Conservation (phyloP, 257 asterid species). For the Cynanchum wilfordii region DNA sequence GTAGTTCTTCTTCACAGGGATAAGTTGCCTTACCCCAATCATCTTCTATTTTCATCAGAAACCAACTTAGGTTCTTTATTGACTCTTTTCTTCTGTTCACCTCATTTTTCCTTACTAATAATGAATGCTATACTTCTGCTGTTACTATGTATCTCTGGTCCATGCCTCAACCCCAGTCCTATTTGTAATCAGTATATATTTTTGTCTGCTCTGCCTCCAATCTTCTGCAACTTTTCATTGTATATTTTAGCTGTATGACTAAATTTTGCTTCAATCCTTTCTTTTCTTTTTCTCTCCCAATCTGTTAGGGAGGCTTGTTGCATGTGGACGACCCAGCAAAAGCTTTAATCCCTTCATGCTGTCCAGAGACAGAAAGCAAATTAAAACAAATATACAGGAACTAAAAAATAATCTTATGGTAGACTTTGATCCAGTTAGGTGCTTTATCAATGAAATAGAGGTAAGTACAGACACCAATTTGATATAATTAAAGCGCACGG, state of each 20-base stretch:
- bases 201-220: neutral
- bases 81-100: conserved; percentile 2
- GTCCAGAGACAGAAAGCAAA: conserved; percentile 44
- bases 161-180: neutral
- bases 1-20: conserved; percentile 83
- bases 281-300: neutral
- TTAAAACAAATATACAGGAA: conserved; percentile 44
- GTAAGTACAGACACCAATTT: conserved; percentile 34
- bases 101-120: neutral
- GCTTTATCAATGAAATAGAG: conserved; percentile 64
- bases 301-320: conserved; percentile 50
- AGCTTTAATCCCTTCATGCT: conserved; percentile 62
- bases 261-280: neutral
- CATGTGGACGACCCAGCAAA: conserved; percentile 66
- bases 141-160: neutral
- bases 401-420: conserved; percentile 73
- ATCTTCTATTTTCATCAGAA: conserved; percentile 84
- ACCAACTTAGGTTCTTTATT: conserved; percentile 52
- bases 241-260: neutral
- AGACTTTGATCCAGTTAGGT: conserved; percentile 74
- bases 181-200: neutral
- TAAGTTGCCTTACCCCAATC: conserved; percentile 74
- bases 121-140: neutral
- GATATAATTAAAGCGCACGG: neutral
- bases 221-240: neutral